phyloP scores from a whole-genome alignment of 2,329 filamentous ascomycete species.

The Apiospora aurea region DNA sequence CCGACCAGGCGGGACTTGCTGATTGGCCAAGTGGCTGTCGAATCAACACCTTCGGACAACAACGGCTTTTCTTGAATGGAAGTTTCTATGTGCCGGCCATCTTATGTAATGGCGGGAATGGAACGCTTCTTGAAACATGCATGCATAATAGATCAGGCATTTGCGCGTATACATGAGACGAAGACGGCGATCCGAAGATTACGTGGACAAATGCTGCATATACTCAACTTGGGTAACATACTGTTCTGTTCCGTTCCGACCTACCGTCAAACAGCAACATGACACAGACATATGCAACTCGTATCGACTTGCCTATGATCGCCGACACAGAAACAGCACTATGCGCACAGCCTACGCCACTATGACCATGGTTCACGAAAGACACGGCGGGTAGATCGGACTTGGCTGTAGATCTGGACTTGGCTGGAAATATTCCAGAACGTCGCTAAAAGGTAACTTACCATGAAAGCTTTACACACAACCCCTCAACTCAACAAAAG shows the following conservation, averaged over 20 bases:
- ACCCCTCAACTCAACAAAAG: background rate
- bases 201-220: background rate
- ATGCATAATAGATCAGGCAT: background rate
- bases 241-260: background rate
- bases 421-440: background rate
- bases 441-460: background rate
- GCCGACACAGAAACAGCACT: background rate
- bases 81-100: background rate
- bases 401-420: constrained; percentile 3
- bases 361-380: background rate
- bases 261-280: background rate
- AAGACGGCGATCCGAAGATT: background rate
- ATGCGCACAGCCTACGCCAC: background rate
- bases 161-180: background rate
- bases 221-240: background rate
- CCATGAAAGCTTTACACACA: too few relatives aligned
- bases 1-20: background rate
- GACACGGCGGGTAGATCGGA: constrained; percentile 4
- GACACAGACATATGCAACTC: background rate
- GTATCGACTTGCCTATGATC: background rate
- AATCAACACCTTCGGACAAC: background rate
- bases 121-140: background rate
- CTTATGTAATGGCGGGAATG: background rate
- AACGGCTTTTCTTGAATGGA: background rate
- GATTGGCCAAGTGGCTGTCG: background rate